A percentile compares a stretch with the other conserved stretches of the same genome.
Conservation (phyloP, 257 asterid species). For the Solanum sparsipilum region DNA sequence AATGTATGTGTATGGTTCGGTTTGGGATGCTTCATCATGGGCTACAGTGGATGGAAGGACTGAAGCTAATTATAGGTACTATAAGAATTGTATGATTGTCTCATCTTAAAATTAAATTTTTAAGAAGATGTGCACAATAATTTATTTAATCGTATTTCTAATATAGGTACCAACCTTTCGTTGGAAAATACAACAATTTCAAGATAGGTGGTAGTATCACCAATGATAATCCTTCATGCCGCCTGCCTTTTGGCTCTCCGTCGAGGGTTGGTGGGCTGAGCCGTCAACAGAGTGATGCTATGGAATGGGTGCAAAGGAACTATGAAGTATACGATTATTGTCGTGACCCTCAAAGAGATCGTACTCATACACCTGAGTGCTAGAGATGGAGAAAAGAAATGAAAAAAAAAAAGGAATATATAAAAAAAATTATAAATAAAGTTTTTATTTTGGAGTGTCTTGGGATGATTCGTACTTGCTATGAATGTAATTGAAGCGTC, state of each 20-base stretch:
- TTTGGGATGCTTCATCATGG: conserved; percentile 94
- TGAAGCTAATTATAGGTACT: conserved; percentile 49
- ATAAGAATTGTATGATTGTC: not conserved
- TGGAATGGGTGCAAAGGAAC: conserved; percentile 69
- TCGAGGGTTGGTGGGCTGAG: conserved; percentile 43
- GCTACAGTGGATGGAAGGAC: conserved; percentile 75
- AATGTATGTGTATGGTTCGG: conserved; percentile 88
- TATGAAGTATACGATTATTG: conserved; percentile 64
- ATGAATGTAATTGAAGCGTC: not conserved
- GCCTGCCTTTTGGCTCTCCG: conserved; percentile 53
- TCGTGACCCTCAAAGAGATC: conserved; percentile 61
- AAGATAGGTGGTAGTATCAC: conserved; percentile 76
- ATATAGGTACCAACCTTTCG: conserved; percentile 40
- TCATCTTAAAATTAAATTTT: not conserved
- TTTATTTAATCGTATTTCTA: not conserved
- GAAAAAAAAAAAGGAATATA: not conserved
- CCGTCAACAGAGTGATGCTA: conserved; percentile 33
- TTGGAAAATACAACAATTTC: conserved; percentile 52
- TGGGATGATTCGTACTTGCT: not conserved
- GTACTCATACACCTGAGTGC: conserved; percentile 70
- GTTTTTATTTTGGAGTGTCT: not conserved
- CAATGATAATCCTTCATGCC: conserved; percentile 48
- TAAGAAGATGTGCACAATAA: not conserved
- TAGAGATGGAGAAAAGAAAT: conserved; percentile 3
- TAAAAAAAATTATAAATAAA: not conserved